A percentile compares a stretch with the other conserved stretches of the same genome.
Evolutionary conservation across 495 filamentous ascomycete genomes (phyloP).

Genomic region (Podospora fimiseda): DNA sequence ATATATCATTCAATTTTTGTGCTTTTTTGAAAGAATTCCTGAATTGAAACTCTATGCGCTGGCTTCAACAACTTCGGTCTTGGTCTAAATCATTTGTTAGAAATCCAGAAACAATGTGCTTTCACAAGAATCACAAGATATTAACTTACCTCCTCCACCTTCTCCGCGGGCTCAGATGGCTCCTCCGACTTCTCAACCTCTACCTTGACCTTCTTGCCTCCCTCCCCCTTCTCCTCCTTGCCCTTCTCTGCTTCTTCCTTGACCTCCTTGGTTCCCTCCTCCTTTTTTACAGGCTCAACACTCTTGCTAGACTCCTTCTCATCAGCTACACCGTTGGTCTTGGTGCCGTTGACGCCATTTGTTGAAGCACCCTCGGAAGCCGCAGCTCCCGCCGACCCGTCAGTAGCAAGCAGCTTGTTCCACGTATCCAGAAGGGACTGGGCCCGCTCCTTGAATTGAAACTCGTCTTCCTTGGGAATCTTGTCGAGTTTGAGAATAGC

Average conservation of each 20-base stretch:
- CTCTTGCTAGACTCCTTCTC: conserved; percentile 30
- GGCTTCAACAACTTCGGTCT: conserved; percentile 24
- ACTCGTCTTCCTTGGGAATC: conserved; percentile 81
- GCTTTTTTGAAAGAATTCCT: too few species aligned
- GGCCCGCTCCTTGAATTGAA: conserved; percentile 73
- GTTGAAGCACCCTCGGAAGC: conserved; percentile 22
- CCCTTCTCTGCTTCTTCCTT: too few species aligned
- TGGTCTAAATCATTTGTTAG: conserved; percentile 7
- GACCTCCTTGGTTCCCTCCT: conserved; percentile 41
- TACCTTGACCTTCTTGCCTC: conserved; percentile 14
- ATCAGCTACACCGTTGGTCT: conserved; percentile 47
- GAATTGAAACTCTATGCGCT: conserved; percentile 20
- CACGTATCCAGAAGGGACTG: conserved; percentile 68
- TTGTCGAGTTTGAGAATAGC: conserved; percentile 74
- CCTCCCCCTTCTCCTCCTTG: conserved; percentile 20
- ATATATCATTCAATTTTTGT: too few species aligned
- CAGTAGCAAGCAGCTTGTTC: conserved; percentile 68
- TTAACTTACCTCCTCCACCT: conserved; percentile 27
- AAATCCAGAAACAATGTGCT: too few species aligned
- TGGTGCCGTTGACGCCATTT: conserved; percentile 7
- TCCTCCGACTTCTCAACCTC: conserved; percentile 13
- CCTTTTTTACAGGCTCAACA: conserved; percentile 44
- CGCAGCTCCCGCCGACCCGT: conserved; percentile 28
- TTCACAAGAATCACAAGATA: too few species aligned
- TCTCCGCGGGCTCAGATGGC: conserved; percentile 17